These are phyloP conservation scores for Xylaria sp. DNA, from an alignment of 2,329 filamentous ascomycete genomes.

Conservation along the genomic window DNA sequence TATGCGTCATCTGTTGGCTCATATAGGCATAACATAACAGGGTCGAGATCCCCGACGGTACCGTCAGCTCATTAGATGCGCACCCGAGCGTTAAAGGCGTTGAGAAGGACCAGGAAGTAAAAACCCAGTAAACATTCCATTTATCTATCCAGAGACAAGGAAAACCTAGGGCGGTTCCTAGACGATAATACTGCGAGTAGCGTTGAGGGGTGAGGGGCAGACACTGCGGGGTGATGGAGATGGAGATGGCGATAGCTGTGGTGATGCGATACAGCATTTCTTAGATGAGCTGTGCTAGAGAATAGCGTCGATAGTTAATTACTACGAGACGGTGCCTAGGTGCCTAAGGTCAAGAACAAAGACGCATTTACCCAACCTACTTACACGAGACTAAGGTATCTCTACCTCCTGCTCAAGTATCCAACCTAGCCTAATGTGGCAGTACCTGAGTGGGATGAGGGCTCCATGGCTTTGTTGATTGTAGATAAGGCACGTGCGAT, in stretches of 20 bases:
- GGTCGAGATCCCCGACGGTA: slow-evolving; percentile 76
- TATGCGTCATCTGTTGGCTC: neutral
- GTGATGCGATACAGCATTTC: slow-evolving; percentile 1
- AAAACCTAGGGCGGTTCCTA: neutral
- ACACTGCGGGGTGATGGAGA: slow-evolving; percentile 28
- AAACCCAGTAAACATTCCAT: slow-evolving; percentile 73
- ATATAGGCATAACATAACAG: slow-evolving; percentile 58
- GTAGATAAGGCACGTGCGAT: neutral
- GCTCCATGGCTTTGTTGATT: neutral
- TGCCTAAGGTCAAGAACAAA: neutral
- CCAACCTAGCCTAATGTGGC: neutral
- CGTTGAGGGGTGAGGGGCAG: slow-evolving; percentile 33
- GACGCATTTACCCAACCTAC: neutral
- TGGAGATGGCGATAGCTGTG: neutral
- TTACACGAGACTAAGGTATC: neutral
- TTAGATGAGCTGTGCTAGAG: neutral
- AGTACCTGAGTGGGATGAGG: neutral
- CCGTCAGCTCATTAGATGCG: slow-evolving; percentile 71
- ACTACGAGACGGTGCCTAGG: too few species aligned
- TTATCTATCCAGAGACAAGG: neutral
- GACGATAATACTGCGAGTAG: neutral
- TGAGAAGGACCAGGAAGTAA: slow-evolving; percentile 78
- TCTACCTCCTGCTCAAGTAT: neutral
- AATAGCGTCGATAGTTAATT: neutral
- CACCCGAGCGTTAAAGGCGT: slow-evolving; percentile 79